Percentiles rank a stretch among this genome's conserved stretches.
phyloP scores from a whole-genome alignment of 805 yeast genomes.

The Nakazawaea peltata region DNA sequence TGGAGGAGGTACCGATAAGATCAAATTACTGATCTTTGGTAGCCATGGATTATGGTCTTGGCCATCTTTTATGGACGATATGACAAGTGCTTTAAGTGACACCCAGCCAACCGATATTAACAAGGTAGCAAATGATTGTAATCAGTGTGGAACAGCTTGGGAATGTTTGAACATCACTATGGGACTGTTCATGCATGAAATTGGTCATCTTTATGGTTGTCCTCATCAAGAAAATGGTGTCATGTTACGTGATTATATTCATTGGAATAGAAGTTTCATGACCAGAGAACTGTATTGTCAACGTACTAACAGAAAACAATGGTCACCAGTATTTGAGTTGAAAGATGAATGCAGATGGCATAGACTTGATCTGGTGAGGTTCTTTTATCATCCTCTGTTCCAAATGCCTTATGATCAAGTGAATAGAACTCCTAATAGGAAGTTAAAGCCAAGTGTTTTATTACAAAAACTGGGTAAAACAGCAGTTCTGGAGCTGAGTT shows the following conservation, averaged over 20 bases:
- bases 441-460: background rate
- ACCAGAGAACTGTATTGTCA: slow-evolving; percentile 56
- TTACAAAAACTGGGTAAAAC: background rate
- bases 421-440: background rate
- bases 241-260: slow-evolving; percentile 80
- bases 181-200: slow-evolving; percentile 95
- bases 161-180: slow-evolving; percentile 78
- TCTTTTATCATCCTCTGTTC: slow-evolving; percentile 75
- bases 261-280: slow-evolving; percentile 74
- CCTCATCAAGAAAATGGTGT: slow-evolving; percentile 90
- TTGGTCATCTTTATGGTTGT: slow-evolving; percentile 85
- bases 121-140: slow-evolving; percentile 87
- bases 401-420: slow-evolving; percentile 51
- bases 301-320: slow-evolving; percentile 42
- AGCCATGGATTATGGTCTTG: slow-evolving; percentile 87
- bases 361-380: slow-evolving; percentile 69
- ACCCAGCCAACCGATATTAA: slow-evolving; percentile 49
- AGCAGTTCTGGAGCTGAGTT: slow-evolving; percentile 25
- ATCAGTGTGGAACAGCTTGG: slow-evolving; percentile 83
- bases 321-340: slow-evolving; percentile 37
- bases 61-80: slow-evolving; percentile 76
- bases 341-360: slow-evolving; percentile 83
- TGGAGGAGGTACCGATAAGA: slow-evolving; percentile 73
- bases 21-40: slow-evolving; percentile 86
- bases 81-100: slow-evolving; percentile 65